Conservation (phyloP, 73 alveolate genomes). For the Paramecium pentaurelia region DNA sequence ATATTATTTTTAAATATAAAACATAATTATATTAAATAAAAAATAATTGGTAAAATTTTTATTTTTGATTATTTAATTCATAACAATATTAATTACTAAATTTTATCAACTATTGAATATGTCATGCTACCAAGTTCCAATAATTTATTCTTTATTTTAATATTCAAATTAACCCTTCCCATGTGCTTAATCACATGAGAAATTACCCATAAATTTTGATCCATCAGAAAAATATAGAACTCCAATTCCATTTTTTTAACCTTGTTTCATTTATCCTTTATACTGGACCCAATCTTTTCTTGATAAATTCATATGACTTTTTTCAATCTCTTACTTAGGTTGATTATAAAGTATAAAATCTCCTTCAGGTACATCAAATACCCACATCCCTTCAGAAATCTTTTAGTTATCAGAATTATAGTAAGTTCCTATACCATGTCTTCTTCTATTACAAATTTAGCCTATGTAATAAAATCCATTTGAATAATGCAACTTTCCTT, state of each 20-base stretch:
- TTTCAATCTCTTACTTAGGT: background rate
- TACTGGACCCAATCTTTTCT: constrained; percentile 19
- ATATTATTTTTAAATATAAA: background rate
- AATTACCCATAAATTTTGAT: background rate
- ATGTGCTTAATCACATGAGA: background rate
- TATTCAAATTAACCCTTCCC: background rate
- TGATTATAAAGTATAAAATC: background rate
- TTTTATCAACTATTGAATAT: background rate
- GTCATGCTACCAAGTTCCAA: background rate
- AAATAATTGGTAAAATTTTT: background rate
- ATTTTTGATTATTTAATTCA: background rate
- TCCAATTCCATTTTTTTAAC: background rate
- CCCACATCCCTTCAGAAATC: background rate
- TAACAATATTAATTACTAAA: background rate
- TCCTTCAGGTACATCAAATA: background rate
- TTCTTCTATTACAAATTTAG: background rate
- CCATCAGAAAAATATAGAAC: background rate
- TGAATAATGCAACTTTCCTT: background rate
- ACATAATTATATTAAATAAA: background rate
- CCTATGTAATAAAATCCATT: background rate
- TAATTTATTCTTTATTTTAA: background rate
- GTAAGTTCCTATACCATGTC: background rate
- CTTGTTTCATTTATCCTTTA: background rate
- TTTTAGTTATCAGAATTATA: background rate
- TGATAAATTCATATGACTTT: background rate